Evolutionary conservation across 2,329 filamentous ascomycete species (phyloP), one percentile per base, ranked within the genome.

Genomic region (Chaetomium strumarium): DNA sequence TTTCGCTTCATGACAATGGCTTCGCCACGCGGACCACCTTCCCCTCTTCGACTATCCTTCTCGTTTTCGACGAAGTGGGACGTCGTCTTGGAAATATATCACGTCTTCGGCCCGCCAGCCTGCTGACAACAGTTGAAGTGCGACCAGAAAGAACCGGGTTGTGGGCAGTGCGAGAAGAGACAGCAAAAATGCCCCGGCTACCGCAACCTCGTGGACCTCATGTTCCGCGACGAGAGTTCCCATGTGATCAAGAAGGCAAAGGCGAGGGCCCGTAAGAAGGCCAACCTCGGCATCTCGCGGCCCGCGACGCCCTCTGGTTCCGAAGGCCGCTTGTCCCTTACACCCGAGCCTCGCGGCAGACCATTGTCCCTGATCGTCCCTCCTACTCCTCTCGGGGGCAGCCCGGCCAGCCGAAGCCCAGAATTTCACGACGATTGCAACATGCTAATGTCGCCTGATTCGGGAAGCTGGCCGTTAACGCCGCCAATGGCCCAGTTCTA

Each of bases 201-300:
- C 59, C 69, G 78, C 40, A 77, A 78, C 56, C 68, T 76, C 45
- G 72, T 78, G 38, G 78, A 81, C 57, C 70, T 81, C 55, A 79
- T 81, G 70, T 81, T 81, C 58, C 73, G 78, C 39, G 76, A 81
- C 60, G 75, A 81, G 63, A 81, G 75, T 57, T 72, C 71, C 31
- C 75, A 78, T 61, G 77, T 81, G 51, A 77, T 77, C 58, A 73
- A 74, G 59, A 79, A 77, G 65, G 75, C 74, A 42, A 72, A 70
- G 52, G 68, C 68, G n/a, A 65, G 63, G 46, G 60, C 62, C 20
- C 62, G 63, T 6, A 65, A 64, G 58, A 67, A 63, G 63, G 45
- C 57, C 1, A 56, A 51, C 38, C 37, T 53, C 29, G 44, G 50
- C 46, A n/a, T 49, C 49, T 54, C 38, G 7, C 48, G 57, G 6